phyloP scores from a whole-genome alignment of 2,329 filamentous ascomycete genomes.

The Nemania sp. region DNA sequence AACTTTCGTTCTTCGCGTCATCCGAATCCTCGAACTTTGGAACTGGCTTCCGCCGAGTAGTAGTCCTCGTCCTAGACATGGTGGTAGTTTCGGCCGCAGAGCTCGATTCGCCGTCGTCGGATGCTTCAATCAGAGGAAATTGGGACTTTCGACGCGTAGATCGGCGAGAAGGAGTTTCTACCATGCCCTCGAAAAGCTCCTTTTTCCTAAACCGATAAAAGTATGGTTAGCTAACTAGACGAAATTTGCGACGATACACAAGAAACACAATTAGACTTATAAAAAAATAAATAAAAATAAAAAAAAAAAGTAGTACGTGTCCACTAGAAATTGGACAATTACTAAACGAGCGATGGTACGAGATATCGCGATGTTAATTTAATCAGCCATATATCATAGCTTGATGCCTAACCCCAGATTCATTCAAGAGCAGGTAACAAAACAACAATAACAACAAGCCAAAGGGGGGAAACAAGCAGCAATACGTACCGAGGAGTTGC shows the following conservation, averaged over 20 bases:
- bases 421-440: neutral
- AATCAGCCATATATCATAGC: neutral
- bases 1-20: slow-evolving; percentile 48
- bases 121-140: slow-evolving; percentile 57
- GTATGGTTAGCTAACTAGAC: slow-evolving; percentile 11
- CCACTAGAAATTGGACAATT: neutral
- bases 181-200: slow-evolving; percentile 71
- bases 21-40: slow-evolving; percentile 64
- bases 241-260: slow-evolving; percentile 10
- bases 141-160: slow-evolving; percentile 64
- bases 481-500: slow-evolving; percentile 42
- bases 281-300: neutral
- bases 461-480: slow-evolving; percentile 18
- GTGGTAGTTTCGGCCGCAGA: slow-evolving; percentile 59
- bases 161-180: slow-evolving; percentile 66
- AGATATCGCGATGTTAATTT: neutral
- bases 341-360: too few species aligned
- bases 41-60: slow-evolving; percentile 60
- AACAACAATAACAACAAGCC: slow-evolving; percentile 1
- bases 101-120: slow-evolving; percentile 63
- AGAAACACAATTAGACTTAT: neutral
- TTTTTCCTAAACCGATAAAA: slow-evolving; percentile 62
- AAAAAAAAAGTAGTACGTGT: neutral
- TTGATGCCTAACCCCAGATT: slow-evolving; percentile 2
- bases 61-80: slow-evolving; percentile 48